phyloP scores from a whole-genome alignment of 495 filamentous ascomycete species.

The Podospora fimiseda region DNA sequence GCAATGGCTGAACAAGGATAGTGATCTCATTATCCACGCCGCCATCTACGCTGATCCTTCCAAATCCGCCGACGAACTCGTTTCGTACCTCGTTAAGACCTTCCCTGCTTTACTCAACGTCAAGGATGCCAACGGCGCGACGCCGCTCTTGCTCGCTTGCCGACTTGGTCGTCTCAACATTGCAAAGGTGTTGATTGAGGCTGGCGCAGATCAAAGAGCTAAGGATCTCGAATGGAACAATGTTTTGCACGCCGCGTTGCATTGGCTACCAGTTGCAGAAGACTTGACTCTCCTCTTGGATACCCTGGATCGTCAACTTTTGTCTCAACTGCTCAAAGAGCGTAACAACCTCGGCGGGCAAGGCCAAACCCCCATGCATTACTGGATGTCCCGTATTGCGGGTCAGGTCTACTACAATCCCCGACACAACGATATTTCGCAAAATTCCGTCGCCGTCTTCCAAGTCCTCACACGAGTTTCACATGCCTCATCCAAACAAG shows the following conservation, averaged over 20 bases:
- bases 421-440: constrained; percentile 13
- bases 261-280: constrained; percentile 17
- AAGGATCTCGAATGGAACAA: constrained; percentile 51
- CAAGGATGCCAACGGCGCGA: constrained; percentile 48
- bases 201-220: constrained; percentile 57
- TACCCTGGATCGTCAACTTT: constrained; percentile 46
- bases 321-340: constrained; percentile 32
- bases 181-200: constrained; percentile 53
- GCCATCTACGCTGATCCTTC: constrained; percentile 45
- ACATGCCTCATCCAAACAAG: constrained; percentile 30
- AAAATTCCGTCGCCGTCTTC: constrained; percentile 29
- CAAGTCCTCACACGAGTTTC: constrained; percentile 46
- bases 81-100: constrained; percentile 55
- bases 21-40: constrained; percentile 58
- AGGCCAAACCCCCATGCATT: constrained; percentile 38
- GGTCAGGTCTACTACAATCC: background rate
- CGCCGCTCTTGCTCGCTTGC: constrained; percentile 57
- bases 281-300: constrained; percentile 40
- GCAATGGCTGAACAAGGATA: constrained; percentile 53
- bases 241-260: constrained; percentile 52
- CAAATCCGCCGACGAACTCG: constrained; percentile 41
- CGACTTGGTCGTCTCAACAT: constrained; percentile 42
- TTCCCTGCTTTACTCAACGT: constrained; percentile 53
- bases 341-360: constrained; percentile 27
- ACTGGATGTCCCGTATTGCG: constrained; percentile 20